Percentiles rank a stretch among this genome's conserved stretches.
phyloP scores from a whole-genome alignment of 768 basidiomycete species.

The Auriscalpium microsporum region DNA sequence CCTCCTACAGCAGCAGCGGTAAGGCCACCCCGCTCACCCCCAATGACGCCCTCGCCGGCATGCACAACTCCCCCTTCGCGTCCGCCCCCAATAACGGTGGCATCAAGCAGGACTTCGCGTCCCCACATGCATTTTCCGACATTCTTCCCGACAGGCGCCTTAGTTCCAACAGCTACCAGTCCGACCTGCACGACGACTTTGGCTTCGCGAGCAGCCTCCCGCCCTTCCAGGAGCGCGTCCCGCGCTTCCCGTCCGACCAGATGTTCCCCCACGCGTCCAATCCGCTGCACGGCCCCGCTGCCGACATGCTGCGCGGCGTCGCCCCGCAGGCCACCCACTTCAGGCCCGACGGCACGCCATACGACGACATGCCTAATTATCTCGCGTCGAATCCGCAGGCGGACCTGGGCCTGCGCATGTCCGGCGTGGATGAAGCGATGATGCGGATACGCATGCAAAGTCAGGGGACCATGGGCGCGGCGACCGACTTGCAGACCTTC shows the following conservation, averaged over 20 bases:
- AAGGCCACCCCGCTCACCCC: constrained; percentile 74
- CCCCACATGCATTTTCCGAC: constrained; percentile 46
- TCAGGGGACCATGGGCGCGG: constrained; percentile 36
- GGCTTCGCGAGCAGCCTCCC: constrained; percentile 32
- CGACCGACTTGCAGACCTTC: constrained; percentile 72
- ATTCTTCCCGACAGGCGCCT: constrained; percentile 51
- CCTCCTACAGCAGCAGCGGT: constrained; percentile 54
- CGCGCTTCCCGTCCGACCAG: constrained; percentile 46
- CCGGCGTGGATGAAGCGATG: constrained; percentile 52
- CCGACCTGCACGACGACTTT: constrained; percentile 62
- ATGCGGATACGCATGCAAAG: constrained; percentile 57
- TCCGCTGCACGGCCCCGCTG: constrained; percentile 42
- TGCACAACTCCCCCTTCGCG: constrained; percentile 52
- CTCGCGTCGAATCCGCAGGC: constrained; percentile 40
- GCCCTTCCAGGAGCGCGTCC: constrained; percentile 44
- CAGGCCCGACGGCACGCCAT: constrained; percentile 44
- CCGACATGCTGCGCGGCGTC: constrained; percentile 59
- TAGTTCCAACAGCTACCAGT: constrained; percentile 37
- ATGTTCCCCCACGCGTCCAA: constrained; percentile 44
- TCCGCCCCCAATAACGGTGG: constrained; percentile 29
- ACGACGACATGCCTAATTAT: constrained; percentile 54
- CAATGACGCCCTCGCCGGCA: constrained; percentile 48
- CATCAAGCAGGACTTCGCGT: constrained; percentile 42
- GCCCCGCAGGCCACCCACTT: constrained; percentile 67
- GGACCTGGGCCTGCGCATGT: constrained; percentile 56